Evolutionary conservation across 2,329 filamentous ascomycete species (phyloP), one percentile per base, ranked within the genome.

Genomic region (Colletotrichum eremochloae): DNA sequence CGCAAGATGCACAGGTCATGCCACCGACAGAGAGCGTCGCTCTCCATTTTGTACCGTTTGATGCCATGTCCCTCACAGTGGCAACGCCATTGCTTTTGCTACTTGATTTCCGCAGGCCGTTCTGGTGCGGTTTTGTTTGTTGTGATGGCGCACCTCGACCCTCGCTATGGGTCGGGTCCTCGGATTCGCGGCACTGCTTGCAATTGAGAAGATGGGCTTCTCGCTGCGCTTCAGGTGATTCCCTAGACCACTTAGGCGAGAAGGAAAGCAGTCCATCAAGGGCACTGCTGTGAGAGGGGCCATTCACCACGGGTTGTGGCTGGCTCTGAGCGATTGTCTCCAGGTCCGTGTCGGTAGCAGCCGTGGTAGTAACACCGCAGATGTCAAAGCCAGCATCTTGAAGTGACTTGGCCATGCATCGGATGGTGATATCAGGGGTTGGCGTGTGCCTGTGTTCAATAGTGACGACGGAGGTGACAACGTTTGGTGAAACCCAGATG

Each of bases 1-100:
- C 86, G 77, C 93, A 95, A 15, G 91, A 87, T 18, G 90, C 89
- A 78, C 93, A 94, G 5, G 90, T 93, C 92, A 95, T 94, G 64
- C 92, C 92, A 38, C 87, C 89, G 52, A 95, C 86, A 29, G 90
- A 88, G n/a, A 91, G 74, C 0, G 83, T 86, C 2, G 85, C 88
- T 50, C 84, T 81, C 84, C 86, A 90, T 57, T 63, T 44, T 14
- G 57, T 38, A 29, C 31, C 52, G 15, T 56, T 60, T 42, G 60
- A 53, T 40, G 65, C 44, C 69, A 67, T 72, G 24, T 44, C 62
- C 24, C 42, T 69, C n/a, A 64, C 14, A 46, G 46, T 24, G 20
- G 63, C 63, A 29, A 63, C 15, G 12, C 64, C 64, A 42, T 61
- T 50, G 42, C 9, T 55, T 53, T 48, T 71, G 63, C 24, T 68